A percentile compares a stretch with the other conserved stretches of the same genome.
These are phyloP conservation scores for Cystobasidium onofrii DNA, from an alignment of 768 basidiomycete species.

Conservation along the genomic window DNA sequence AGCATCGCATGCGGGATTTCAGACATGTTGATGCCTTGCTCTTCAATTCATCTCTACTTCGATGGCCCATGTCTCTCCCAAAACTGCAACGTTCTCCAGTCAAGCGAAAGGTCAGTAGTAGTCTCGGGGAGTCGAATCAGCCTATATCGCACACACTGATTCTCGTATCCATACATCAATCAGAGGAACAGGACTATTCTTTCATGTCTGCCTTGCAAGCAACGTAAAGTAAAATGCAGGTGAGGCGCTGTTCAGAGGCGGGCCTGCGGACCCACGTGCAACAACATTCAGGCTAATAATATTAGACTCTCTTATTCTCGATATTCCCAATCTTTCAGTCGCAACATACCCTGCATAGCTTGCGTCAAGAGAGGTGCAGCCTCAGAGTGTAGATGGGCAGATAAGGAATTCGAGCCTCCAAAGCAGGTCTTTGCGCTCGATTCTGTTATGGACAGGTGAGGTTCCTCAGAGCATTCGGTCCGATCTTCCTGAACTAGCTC, in stretches of 20 bases:
- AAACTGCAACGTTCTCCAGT: too few species aligned
- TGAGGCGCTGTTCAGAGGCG: background rate
- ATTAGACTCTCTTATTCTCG: background rate
- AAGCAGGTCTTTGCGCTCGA: constrained; percentile 9
- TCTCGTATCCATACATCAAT: too few species aligned
- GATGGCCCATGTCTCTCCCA: too few species aligned
- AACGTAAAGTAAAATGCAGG: background rate
- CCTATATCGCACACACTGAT: too few species aligned
- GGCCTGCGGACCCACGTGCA: background rate
- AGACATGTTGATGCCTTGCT: too few species aligned
- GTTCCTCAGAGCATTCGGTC: too few species aligned
- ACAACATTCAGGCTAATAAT: background rate
- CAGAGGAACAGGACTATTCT: background rate
- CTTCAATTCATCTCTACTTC: too few species aligned
- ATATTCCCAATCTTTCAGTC: background rate
- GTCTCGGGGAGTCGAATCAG: too few species aligned
- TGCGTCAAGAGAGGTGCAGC: constrained; percentile 9
- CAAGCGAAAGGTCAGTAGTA: too few species aligned
- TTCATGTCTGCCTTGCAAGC: constrained; percentile 1
- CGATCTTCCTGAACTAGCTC: too few species aligned
- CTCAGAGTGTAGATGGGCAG: background rate
- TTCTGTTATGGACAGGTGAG: background rate
- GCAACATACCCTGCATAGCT: background rate
- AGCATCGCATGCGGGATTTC: background rate
- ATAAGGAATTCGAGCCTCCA: constrained; percentile 4